Evolutionary conservation across 2,329 filamentous ascomycete genomes (phyloP), one percentile per base, ranked within the genome.

Genomic region (Talaromyces sp.): DNA sequence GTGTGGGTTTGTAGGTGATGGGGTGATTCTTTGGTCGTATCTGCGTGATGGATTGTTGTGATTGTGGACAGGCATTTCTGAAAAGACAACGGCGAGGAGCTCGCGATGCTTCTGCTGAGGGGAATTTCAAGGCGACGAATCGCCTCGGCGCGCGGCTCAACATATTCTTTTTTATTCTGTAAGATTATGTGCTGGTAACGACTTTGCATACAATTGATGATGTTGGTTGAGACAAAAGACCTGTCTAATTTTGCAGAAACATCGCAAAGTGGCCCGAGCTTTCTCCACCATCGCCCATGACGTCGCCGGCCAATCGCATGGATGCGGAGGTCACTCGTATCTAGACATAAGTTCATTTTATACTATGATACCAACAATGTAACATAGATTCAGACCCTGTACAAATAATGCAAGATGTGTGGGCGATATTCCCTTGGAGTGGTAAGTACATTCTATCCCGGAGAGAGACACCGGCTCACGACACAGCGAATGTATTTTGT

Each of bases 401-500:
- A 15, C 17, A 11, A 25, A 47, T 35, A 22, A 47, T 33, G 49
- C 61, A 75, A 56, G 9, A 91, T 91, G 89, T 91, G 89, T 74
- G 89, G 89, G 19, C 82, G 89, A 66, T 91, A 91, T 73, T 86
- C 83, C 25, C 75, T 90, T 68, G 84, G 85, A 56, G 79, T 88
- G 79, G 87, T 87, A 80, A 67, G 83, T 78, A 62, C n/a, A 17
- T 10, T 9, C 17, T 17, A 33, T 37, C 35, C 58, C 6, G 19
- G 33, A 3, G 10, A 22, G 7, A 33, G 15, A 43, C 33, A 33
- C 41, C 43, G 25, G 58, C 68, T 71, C 45, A 35, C 25, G 19
- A 33, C 10, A 27, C 71, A 96, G 92, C 86, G 91, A 68, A 89
- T 91, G 41, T 89, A 88, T 27, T 89, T 92, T 74, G 85, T 97